Evolutionary conservation across 805 yeast genomes (phyloP).

Genomic region (Kockiozyma suomiensis): DNA sequence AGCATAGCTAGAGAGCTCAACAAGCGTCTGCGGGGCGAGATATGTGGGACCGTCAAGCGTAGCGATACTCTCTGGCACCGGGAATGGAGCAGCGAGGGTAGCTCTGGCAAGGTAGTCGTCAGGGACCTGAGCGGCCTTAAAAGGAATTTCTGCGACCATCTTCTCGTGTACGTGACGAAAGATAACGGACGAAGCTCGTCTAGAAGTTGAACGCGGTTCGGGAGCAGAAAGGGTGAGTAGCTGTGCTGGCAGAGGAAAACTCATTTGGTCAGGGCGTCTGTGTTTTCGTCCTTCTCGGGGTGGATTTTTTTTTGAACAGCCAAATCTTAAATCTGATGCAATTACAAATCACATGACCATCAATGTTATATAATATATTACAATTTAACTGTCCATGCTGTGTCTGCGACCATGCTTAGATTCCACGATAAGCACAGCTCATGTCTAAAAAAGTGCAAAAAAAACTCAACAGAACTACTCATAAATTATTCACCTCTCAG

Average conservation of each 20-base stretch:
- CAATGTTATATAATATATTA: neutral
- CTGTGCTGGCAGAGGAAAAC: constrained; percentile 6
- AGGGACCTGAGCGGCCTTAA: neutral
- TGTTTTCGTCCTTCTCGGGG: neutral
- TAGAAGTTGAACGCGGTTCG: constrained; percentile 5
- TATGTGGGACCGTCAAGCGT: constrained; percentile 29
- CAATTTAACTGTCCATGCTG: neutral
- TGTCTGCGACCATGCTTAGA: no score
- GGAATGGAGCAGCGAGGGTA: constrained; percentile 20
- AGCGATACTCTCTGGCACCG: constrained; percentile 22
- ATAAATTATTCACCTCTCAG: constrained; percentile 34
- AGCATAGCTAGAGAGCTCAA: constrained; percentile 37
- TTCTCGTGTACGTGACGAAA: constrained; percentile 2
- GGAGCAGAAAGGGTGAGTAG: constrained; percentile 9
- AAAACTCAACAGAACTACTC: no score
- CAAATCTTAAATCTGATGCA: neutral
- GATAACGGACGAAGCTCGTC: constrained; percentile 4
- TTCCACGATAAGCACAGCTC: no score
- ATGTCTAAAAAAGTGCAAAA: no score
- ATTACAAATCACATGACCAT: neutral
- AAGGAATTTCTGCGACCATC: constrained; percentile 11
- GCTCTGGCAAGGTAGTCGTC: constrained; percentile 6
- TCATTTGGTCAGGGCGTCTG: neutral
- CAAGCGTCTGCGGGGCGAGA: constrained; percentile 30
- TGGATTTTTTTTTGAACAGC: neutral